These are phyloP conservation scores for Talaromyces stipitatus DNA, from an alignment of 495 filamentous ascomycete species.

Conservation along the genomic window DNA sequence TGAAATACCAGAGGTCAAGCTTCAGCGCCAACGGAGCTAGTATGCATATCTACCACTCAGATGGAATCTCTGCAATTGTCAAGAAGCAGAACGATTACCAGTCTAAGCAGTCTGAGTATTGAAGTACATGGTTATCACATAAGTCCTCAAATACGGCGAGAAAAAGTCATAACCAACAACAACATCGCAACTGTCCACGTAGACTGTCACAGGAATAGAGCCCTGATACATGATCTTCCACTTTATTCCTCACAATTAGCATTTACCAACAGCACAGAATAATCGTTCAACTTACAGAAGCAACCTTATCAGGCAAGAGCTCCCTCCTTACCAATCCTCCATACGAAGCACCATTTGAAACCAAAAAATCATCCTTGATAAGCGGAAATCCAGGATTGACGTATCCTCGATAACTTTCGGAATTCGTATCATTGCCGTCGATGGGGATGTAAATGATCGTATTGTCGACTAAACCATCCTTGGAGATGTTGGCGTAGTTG, in stretches of 20 bases:
- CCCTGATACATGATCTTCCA: conserved; percentile 21
- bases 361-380: conserved; percentile 13
- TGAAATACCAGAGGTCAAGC: no score
- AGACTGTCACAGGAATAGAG: conserved; percentile 18
- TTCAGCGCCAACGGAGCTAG: no score
- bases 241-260: conserved; percentile 3
- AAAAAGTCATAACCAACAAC: conserved; percentile 24
- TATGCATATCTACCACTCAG: background rate
- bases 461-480: conserved; percentile 21
- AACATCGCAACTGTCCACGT: conserved; percentile 14
- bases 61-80: background rate
- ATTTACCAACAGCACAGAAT: background rate
- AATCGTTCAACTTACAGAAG: conserved; percentile 10
- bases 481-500: conserved; percentile 20
- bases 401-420: conserved; percentile 11
- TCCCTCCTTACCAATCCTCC: conserved; percentile 14
- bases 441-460: conserved; percentile 12
- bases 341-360: conserved; percentile 13
- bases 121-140: conserved; percentile 19
- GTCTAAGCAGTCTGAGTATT: conserved; percentile 8
- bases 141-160: conserved; percentile 16
- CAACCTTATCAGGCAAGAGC: conserved; percentile 8
- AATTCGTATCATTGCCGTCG: background rate
- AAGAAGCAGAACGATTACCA: no score
- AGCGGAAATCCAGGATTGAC: conserved; percentile 18